Evolutionary conservation across 1,284 basidiomycete species (phyloP).

Genomic region (Ustilago vetiveriae): DNA sequence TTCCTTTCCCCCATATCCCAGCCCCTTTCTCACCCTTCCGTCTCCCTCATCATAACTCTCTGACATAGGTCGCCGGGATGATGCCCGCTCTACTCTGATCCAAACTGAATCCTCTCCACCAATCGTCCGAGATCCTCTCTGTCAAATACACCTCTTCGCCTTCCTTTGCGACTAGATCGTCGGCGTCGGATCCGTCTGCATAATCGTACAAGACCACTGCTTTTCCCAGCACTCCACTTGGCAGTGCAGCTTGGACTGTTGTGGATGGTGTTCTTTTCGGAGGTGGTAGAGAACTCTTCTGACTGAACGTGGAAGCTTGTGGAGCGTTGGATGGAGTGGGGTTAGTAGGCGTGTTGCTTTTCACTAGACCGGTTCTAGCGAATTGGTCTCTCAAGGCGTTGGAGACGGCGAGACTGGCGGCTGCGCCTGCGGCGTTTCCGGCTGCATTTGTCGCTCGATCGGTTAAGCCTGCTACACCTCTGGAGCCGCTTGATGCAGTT

Average conservation of each 20-base stretch:
- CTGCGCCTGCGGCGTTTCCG: constrained; percentile 29
- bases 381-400: constrained; percentile 30
- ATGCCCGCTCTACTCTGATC: constrained; percentile 38
- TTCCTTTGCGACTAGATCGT: constrained; percentile 45
- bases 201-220: constrained; percentile 41
- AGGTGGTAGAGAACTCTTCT: too few relatives aligned
- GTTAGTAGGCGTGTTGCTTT: too few relatives aligned
- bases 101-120: constrained; percentile 45
- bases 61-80: constrained; percentile 54
- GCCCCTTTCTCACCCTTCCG: background rate
- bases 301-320: background rate
- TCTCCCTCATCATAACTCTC: constrained; percentile 27
- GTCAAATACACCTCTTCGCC: constrained; percentile 49
- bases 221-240: constrained; percentile 17
- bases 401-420: constrained; percentile 17
- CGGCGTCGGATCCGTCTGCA: constrained; percentile 48
- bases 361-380: constrained; percentile 13
- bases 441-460: constrained; percentile 25
- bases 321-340: background rate
- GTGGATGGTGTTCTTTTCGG: background rate
- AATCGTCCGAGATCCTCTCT: constrained; percentile 57
- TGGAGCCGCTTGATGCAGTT: background rate
- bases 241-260: background rate
- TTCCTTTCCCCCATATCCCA: too few relatives aligned
- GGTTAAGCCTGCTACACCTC: constrained; percentile 5